A percentile compares a stretch with the other conserved stretches of the same genome.
These are phyloP conservation scores for Fusarium sp. DNA, from an alignment of 2,329 filamentous ascomycete genomes.

Conservation along the genomic window DNA sequence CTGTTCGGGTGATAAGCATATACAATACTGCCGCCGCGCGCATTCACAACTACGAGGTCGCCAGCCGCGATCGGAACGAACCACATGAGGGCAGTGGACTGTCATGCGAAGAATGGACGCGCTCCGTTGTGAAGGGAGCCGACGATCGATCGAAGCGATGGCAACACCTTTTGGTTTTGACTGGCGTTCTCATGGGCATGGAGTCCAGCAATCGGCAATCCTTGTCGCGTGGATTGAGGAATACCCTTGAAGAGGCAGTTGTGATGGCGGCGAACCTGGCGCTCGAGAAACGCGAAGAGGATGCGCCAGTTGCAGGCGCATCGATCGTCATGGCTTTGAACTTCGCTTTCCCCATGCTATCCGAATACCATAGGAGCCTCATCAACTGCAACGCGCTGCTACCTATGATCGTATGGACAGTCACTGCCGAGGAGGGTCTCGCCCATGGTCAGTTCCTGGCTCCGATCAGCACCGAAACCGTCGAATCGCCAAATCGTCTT, in stretches of 20 bases:
- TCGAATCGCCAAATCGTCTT: constrained; percentile 53
- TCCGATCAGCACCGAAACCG: constrained; percentile 74
- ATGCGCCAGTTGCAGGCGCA: constrained; percentile 56
- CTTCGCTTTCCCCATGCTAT: constrained; percentile 79
- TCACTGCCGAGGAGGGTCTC: constrained; percentile 78
- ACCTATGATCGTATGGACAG: constrained; percentile 73
- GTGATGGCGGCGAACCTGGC: constrained; percentile 82
- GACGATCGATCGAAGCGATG: constrained; percentile 74
- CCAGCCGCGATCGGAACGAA: constrained; percentile 49
- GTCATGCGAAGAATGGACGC: constrained; percentile 64
- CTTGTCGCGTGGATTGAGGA: constrained; percentile 71
- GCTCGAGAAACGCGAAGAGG: constrained; percentile 60
- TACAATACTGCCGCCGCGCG: constrained; percentile 74
- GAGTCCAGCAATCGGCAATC: constrained; percentile 71
- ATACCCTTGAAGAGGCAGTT: constrained; percentile 77
- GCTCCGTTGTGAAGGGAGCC: constrained; percentile 66
- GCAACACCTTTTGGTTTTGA: constrained; percentile 85
- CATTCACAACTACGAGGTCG: constrained; percentile 61
- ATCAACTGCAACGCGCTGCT: constrained; percentile 77
- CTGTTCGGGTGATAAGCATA: constrained; percentile 74
- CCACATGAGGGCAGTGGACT: constrained; percentile 57
- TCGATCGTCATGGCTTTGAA: constrained; percentile 78
- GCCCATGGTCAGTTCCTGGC: constrained; percentile 80
- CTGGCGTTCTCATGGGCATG: constrained; percentile 81
- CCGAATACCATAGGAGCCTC: constrained; percentile 65